Conservation (phyloP, 1,284 basidiomycete genomes). For the Papiliotrema terrestris region DNA sequence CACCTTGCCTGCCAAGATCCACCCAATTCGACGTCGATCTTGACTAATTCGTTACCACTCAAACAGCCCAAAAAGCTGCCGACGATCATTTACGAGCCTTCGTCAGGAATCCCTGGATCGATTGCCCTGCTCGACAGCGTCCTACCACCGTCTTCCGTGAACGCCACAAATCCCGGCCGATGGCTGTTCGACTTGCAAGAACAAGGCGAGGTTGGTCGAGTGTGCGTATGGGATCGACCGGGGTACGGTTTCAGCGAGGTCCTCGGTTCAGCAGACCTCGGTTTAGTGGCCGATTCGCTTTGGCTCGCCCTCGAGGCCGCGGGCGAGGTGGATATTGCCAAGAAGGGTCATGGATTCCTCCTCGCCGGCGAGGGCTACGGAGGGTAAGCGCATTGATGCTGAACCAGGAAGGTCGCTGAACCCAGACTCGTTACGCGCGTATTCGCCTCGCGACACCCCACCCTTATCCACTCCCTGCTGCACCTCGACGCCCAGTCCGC, state of each 20-base stretch:
- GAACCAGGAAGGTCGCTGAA: background rate
- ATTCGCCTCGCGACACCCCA: constrained; percentile 36
- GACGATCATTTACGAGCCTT: constrained; percentile 39
- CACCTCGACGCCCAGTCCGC: constrained; percentile 44
- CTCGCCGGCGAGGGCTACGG: constrained; percentile 45
- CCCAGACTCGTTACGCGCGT: constrained; percentile 34
- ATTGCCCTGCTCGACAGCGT: constrained; percentile 31
- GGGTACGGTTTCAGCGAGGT: constrained; percentile 44
- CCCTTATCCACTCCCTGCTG: constrained; percentile 31
- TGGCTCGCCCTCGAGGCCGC: constrained; percentile 25
- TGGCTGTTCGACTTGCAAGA: constrained; percentile 41
- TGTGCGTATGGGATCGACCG: constrained; percentile 45
- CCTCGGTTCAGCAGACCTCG: constrained; percentile 31
- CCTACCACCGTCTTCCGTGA: constrained; percentile 15
- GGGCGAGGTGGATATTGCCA: constrained; percentile 16
- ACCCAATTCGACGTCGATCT: constrained; percentile 11
- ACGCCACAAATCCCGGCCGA: constrained; percentile 28
- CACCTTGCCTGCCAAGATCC: constrained; percentile 39
- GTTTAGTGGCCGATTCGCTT: constrained; percentile 32
- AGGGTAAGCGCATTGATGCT: constrained; percentile 26
- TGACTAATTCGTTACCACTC: background rate
- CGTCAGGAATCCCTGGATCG: constrained; percentile 42
- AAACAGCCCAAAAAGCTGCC: constrained; percentile 14
- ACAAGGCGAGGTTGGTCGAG: constrained; percentile 31
- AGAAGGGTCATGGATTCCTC: constrained; percentile 13